Percentiles rank a stretch among this genome's conserved stretches.
Evolutionary conservation across 768 basidiomycete species (phyloP).

Genomic region (Boletus barrowsii): DNA sequence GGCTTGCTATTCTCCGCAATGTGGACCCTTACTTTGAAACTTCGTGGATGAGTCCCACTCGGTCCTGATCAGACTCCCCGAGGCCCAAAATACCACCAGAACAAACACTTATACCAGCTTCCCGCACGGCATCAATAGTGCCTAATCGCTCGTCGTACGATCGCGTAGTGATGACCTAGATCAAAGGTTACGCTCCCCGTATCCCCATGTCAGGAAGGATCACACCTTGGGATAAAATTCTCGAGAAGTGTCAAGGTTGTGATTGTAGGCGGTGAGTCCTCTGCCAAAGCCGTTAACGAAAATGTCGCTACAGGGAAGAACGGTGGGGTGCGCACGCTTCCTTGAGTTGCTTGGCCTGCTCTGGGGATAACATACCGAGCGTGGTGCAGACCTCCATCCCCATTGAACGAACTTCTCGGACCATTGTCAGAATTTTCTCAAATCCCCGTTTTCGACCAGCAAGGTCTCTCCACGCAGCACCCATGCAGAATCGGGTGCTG

Average conservation of each 20-base stretch:
- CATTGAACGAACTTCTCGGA: slow-evolving; percentile 85
- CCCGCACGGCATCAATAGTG: slow-evolving; percentile 86
- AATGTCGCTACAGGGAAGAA: neutral
- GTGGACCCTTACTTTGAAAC: slow-evolving; percentile 68
- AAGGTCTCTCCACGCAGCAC: slow-evolving; percentile 96
- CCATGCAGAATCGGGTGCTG: slow-evolving; percentile 98
- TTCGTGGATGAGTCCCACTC: slow-evolving; percentile 92
- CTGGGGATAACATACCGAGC: slow-evolving; percentile 92
- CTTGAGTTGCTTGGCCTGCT: slow-evolving; percentile 89
- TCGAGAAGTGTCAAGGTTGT: slow-evolving; percentile 96
- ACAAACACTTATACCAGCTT: slow-evolving; percentile 96
- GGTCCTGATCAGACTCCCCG: slow-evolving; percentile 86
- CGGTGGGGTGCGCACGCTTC: slow-evolving; percentile 65
- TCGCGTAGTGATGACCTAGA: slow-evolving; percentile 90
- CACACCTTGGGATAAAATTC: slow-evolving; percentile 91
- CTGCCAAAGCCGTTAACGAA: slow-evolving; percentile 34
- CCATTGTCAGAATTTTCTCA: slow-evolving; percentile 91
- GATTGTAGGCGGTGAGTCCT: slow-evolving; percentile 96
- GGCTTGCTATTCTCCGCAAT: neutral
- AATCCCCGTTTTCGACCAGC: slow-evolving; percentile 92
- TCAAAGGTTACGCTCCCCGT: neutral
- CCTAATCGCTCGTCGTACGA: slow-evolving; percentile 91
- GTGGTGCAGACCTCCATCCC: slow-evolving; percentile 99
- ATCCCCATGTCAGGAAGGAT: neutral
- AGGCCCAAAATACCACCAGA: slow-evolving; percentile 95